phyloP scores from a whole-genome alignment of 805 yeast genomes.

The Ogataea angusta region DNA sequence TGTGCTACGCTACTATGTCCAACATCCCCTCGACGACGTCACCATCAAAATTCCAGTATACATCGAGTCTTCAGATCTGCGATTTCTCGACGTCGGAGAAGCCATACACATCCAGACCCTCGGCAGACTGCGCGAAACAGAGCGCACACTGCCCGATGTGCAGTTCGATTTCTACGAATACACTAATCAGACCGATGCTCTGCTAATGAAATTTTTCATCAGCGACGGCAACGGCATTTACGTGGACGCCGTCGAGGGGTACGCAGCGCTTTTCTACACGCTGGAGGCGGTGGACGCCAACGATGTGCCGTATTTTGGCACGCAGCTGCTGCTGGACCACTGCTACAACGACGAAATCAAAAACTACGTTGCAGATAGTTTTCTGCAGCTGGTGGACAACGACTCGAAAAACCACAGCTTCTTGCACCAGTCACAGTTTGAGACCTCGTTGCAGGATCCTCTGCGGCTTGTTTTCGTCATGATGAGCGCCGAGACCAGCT shows the following conservation, averaged over 20 bases:
- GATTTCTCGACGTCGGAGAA: conserved; percentile 63
- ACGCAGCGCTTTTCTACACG: conserved; percentile 34
- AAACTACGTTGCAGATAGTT: conserved; percentile 22
- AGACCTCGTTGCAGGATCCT: background rate
- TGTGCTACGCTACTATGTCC: background rate
- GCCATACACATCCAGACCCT: conserved; percentile 50
- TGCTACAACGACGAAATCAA: conserved; percentile 29
- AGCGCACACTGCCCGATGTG: conserved; percentile 17
- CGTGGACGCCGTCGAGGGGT: conserved; percentile 25
- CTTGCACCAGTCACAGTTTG: conserved; percentile 12
- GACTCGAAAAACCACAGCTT: conserved; percentile 5
- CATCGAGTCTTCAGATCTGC: conserved; percentile 41
- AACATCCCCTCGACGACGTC: conserved; percentile 40
- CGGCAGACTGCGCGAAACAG: conserved; percentile 34
- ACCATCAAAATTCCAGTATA: conserved; percentile 42
- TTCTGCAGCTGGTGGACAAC: conserved; percentile 13
- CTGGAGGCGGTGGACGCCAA: conserved; percentile 40
- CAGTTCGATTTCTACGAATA: conserved; percentile 21
- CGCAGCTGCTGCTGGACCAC: conserved; percentile 38
- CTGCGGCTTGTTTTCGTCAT: conserved; percentile 12
- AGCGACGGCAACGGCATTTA: conserved; percentile 27
- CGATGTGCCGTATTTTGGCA: conserved; percentile 48
- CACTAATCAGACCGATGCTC: conserved; percentile 15
- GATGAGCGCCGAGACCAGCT: conserved; percentile 11
- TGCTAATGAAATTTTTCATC: conserved; percentile 21